Percentiles rank a stretch among this genome's conserved stretches.
phyloP scores from a whole-genome alignment of 345 rosid species.

The Ceriops tagal region DNA sequence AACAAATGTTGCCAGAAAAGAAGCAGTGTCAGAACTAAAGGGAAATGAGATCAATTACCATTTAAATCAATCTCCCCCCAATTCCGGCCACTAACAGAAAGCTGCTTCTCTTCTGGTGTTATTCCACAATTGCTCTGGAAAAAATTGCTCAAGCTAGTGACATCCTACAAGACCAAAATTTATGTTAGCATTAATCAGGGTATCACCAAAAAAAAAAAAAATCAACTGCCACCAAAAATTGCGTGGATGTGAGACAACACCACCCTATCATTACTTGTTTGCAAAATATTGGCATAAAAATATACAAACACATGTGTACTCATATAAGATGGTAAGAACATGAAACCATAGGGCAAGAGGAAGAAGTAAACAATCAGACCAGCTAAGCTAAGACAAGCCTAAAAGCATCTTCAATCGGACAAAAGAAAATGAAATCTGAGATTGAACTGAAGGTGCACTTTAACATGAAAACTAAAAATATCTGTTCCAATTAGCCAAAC shows the following conservation, averaged over 20 bases:
- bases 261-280: too few relatives aligned
- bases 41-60: conserved; percentile 40
- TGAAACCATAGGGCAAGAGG: background rate
- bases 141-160: conserved; percentile 58
- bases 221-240: too few relatives aligned
- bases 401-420: background rate
- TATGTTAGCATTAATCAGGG: background rate
- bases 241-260: too few relatives aligned
- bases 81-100: conserved; percentile 88
- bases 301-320: background rate
- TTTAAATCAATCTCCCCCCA: conserved; percentile 96
- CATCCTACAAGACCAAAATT: conserved; percentile 49
- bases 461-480: background rate
- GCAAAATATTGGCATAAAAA: background rate
- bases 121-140: conserved; percentile 71
- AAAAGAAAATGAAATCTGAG: background rate
- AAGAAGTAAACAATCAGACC: background rate
- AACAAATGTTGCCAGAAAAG: background rate
- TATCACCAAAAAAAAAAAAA: too few relatives aligned
- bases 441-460: background rate
- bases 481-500: background rate
- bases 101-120: conserved; percentile 77
- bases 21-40: background rate
- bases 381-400: background rate
- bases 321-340: background rate